Evolutionary conservation across 148 eudicot species (phyloP).

Genomic region (Rheum nobile): DNA sequence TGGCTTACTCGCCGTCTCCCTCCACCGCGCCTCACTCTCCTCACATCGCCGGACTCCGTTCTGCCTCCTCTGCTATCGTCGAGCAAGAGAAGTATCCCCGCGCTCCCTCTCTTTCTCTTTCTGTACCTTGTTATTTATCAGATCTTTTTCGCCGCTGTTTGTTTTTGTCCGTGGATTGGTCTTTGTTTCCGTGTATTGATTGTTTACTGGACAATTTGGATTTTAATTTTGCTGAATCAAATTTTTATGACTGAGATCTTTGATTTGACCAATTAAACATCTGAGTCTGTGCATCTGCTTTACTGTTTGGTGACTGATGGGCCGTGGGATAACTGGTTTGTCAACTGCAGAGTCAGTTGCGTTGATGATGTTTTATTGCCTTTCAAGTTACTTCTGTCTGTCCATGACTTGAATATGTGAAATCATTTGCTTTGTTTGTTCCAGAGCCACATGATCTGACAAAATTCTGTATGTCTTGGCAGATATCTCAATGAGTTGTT

Average conservation of each 20-base stretch:
- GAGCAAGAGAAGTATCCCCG: slow-evolving; percentile 71
- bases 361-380: neutral
- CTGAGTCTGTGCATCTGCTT: neutral
- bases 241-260: neutral
- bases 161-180: neutral
- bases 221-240: neutral
- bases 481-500: slow-evolving; percentile 81
- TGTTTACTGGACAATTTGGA: neutral
- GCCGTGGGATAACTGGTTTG: neutral
- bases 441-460: neutral
- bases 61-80: slow-evolving; percentile 38
- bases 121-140: neutral
- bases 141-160: slow-evolving; percentile 2
- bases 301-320: neutral
- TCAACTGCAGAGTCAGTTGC: neutral
- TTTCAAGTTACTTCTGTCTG: neutral
- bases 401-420: neutral
- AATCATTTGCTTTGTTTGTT: neutral
- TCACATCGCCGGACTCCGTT: slow-evolving; percentile 57
- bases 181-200: neutral
- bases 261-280: neutral
- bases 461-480: slow-evolving; percentile 10
- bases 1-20: slow-evolving; percentile 95
- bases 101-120: neutral
- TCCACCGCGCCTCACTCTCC: slow-evolving; percentile 88